phyloP scores from a whole-genome alignment of 2,329 filamentous ascomycete species.

The Alternaria ventricosa region DNA sequence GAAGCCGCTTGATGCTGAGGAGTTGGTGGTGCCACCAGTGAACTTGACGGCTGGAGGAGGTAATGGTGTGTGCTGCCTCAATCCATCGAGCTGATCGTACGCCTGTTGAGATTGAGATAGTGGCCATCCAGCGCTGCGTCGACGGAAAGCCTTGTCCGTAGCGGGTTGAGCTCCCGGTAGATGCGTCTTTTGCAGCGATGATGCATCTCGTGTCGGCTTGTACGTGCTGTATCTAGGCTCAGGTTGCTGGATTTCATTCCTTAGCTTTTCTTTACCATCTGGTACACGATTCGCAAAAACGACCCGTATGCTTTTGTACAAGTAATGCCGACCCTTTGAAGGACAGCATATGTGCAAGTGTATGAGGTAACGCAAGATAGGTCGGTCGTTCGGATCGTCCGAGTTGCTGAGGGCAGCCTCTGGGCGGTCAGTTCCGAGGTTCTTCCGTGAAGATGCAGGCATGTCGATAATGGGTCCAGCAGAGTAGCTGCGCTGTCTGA shows the following conservation, averaged over 20 bases:
- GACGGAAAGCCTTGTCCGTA: slow-evolving; percentile 34
- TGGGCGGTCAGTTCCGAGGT: slow-evolving; percentile 60
- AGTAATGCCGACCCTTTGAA: slow-evolving; percentile 79
- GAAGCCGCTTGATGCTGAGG: slow-evolving; percentile 28
- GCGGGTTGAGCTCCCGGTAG: slow-evolving; percentile 28
- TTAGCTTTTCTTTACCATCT: slow-evolving; percentile 89
- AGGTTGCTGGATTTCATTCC: slow-evolving; percentile 87
- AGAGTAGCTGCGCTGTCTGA: slow-evolving; percentile 92
- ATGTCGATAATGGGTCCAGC: slow-evolving; percentile 83
- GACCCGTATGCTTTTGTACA: slow-evolving; percentile 91
- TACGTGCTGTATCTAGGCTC: slow-evolving; percentile 87
- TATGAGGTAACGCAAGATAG: slow-evolving; percentile 85
- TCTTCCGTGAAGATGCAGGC: slow-evolving; percentile 57
- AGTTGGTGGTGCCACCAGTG: slow-evolving; percentile 35
- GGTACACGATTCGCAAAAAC: slow-evolving; percentile 97
- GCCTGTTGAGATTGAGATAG: slow-evolving; percentile 37
- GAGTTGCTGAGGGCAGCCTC: slow-evolving; percentile 60
- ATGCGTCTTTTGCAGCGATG: slow-evolving; percentile 28
- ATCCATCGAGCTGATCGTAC: slow-evolving; percentile 34
- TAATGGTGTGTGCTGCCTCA: slow-evolving; percentile 32
- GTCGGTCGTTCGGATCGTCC: slow-evolving; percentile 64
- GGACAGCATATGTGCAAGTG: slow-evolving; percentile 94
- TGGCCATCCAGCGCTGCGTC: slow-evolving; percentile 43
- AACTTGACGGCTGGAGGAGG: slow-evolving; percentile 43
- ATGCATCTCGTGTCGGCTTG: slow-evolving; percentile 65